Conservation (phyloP, 2,329 filamentous ascomycete species). For the Pseudogymnoascus sp. region DNA sequence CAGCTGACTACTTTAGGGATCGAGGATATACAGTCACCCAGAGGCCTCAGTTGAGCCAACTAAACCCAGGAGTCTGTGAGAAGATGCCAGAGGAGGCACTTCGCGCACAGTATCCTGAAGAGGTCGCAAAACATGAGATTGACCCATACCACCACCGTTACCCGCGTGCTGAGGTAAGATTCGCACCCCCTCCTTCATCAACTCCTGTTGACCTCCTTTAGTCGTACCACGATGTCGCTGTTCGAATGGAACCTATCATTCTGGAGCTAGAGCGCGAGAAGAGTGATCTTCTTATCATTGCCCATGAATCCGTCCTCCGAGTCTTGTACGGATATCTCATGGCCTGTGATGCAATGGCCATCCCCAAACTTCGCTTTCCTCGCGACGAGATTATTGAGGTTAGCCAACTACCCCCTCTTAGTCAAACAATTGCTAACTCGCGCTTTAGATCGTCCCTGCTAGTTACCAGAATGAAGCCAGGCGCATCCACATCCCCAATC, state of each 20-base stretch:
- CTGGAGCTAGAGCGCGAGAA: slow-evolving; percentile 94
- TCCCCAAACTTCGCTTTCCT: slow-evolving; percentile 86
- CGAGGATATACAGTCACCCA: slow-evolving; percentile 82
- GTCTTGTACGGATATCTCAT: slow-evolving; percentile 97
- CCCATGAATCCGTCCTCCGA: slow-evolving; percentile 93
- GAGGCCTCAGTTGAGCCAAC: slow-evolving; percentile 91
- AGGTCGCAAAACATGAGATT: slow-evolving; percentile 83
- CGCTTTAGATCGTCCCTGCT: slow-evolving; percentile 71
- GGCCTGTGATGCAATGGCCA: slow-evolving; percentile 94
- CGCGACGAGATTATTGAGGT: slow-evolving; percentile 95
- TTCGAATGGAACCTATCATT: slow-evolving; percentile 94
- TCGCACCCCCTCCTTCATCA: neutral
- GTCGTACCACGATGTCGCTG: slow-evolving; percentile 98
- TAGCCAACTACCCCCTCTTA: slow-evolving; percentile 18
- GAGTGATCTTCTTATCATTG: slow-evolving; percentile 95
- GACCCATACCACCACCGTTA: slow-evolving; percentile 98
- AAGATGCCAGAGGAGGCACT: slow-evolving; percentile 82
- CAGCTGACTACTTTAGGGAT: slow-evolving; percentile 70
- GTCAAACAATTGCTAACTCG: slow-evolving; percentile 2
- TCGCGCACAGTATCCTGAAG: slow-evolving; percentile 74
- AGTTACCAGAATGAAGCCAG: slow-evolving; percentile 96
- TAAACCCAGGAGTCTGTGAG: slow-evolving; percentile 94
- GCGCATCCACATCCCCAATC: slow-evolving; percentile 72
- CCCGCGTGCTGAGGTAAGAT: slow-evolving; percentile 75
- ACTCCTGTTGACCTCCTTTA: slow-evolving; percentile 31